phyloP scores from a whole-genome alignment of 495 filamentous ascomycete genomes.

The Aspergillus bridgeri region DNA sequence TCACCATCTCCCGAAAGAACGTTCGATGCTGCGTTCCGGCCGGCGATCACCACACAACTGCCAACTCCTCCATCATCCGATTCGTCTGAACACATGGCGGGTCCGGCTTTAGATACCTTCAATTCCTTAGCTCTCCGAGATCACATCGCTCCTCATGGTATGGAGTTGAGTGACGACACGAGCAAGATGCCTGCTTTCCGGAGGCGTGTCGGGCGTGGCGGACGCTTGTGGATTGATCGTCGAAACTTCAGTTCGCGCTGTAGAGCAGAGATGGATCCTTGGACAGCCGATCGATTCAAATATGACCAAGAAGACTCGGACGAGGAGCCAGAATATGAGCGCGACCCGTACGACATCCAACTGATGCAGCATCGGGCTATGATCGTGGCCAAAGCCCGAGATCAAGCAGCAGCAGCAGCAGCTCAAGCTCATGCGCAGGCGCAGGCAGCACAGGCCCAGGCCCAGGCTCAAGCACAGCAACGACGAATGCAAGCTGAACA shows the following conservation, averaged over 20 bases:
- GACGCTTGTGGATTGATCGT: conserved; percentile 79
- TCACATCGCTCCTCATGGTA: conserved; percentile 41
- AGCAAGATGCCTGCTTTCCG: conserved; percentile 58
- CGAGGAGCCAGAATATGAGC: conserved; percentile 67
- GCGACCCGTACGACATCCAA: conserved; percentile 66
- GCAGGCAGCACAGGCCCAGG: conserved; percentile 41
- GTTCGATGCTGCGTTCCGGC: conserved; percentile 65
- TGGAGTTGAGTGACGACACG: conserved; percentile 48
- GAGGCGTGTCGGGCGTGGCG: conserved; percentile 69
- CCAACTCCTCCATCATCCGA: conserved; percentile 84
- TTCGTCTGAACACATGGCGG: conserved; percentile 57
- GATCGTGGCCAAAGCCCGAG: conserved; percentile 52
- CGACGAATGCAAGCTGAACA: conserved; percentile 43
- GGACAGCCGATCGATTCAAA: conserved; percentile 71
- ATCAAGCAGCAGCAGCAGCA: conserved; percentile 41
- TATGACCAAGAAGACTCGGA: conserved; percentile 69
- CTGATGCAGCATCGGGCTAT: conserved; percentile 71
- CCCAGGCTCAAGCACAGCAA: conserved; percentile 28
- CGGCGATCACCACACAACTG: conserved; percentile 76
- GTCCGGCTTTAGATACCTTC: conserved; percentile 41
- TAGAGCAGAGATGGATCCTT: conserved; percentile 48
- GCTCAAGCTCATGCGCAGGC: conserved; percentile 48
- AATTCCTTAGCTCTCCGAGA: conserved; percentile 46
- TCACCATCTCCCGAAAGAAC: conserved; percentile 60
- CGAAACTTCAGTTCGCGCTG: conserved; percentile 48